Conservation (phyloP, 192 early-diverging fungal genomes). For the Backusella tuberculispora region DNA sequence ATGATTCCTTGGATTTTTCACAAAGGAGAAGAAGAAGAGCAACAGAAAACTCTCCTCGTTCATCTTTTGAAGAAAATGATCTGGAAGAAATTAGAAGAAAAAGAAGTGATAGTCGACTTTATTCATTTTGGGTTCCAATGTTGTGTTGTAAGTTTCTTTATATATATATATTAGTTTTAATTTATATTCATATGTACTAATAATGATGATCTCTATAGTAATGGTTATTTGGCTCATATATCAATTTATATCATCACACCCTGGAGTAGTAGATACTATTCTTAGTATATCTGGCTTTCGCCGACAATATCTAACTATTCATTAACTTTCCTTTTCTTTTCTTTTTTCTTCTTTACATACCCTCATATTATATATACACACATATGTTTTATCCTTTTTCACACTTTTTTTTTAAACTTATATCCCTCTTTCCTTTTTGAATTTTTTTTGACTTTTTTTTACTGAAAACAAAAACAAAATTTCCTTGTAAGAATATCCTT, state of each 20-base stretch:
- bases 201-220: background rate
- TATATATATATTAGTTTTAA: background rate
- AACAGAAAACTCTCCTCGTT: background rate
- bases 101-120: slow-evolving; percentile 27
- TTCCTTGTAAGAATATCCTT: background rate
- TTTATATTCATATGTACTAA: background rate
- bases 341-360: background rate
- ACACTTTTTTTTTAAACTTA: background rate
- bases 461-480: background rate
- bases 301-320: slow-evolving; percentile 24
- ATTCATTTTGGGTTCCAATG: slow-evolving; percentile 35
- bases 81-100: slow-evolving; percentile 24
- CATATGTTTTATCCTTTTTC: slow-evolving; percentile 7
- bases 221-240: slow-evolving; percentile 31
- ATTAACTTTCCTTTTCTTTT: slow-evolving; percentile 2
- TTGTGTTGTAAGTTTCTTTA: slow-evolving; percentile 34
- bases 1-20: background rate
- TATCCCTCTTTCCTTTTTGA: background rate
- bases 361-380: slow-evolving; percentile 2
- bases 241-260: slow-evolving; percentile 35
- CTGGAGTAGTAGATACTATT: slow-evolving; percentile 20
- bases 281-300: slow-evolving; percentile 31
- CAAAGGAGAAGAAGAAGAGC: slow-evolving; percentile 7
- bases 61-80: slow-evolving; percentile 14
- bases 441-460: background rate